Percentiles rank a stretch among this genome's conserved stretches.
These are phyloP conservation scores for Nakaseomyces delphensis DNA, from an alignment of 1,139 yeast species.

Conservation along the genomic window DNA sequence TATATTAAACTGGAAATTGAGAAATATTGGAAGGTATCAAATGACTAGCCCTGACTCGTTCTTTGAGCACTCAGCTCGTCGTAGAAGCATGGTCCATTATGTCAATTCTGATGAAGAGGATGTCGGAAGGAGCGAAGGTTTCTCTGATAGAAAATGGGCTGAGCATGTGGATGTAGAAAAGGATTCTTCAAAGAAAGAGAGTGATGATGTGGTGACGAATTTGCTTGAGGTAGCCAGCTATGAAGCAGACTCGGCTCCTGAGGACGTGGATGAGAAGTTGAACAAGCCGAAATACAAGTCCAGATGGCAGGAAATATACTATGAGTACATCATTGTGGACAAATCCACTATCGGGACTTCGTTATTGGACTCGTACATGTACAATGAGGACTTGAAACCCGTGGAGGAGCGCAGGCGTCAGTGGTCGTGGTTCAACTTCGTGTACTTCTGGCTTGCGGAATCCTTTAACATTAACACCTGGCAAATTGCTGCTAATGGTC, in stretches of 20 bases:
- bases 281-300: constrained; percentile 14
- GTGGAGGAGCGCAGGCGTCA: constrained; percentile 53
- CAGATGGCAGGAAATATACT: constrained; percentile 20
- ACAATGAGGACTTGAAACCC: constrained; percentile 68
- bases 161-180: not conserved
- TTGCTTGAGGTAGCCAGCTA: constrained; percentile 1
- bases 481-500: constrained; percentile 85
- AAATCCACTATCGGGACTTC: constrained; percentile 20
- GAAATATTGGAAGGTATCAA: too few relatives aligned
- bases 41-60: not conserved
- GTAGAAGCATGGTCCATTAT: constrained; percentile 2
- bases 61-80: constrained; percentile 2
- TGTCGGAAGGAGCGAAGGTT: not conserved
- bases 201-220: constrained; percentile 2
- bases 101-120: constrained; percentile 4
- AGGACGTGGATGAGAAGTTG: constrained; percentile 4
- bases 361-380: constrained; percentile 46
- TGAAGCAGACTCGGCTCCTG: constrained; percentile 2
- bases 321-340: constrained; percentile 24
- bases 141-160: not conserved
- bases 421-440: constrained; percentile 77
- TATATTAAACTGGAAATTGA: too few relatives aligned
- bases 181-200: not conserved
- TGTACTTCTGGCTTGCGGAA: constrained; percentile 79
- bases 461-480: constrained; percentile 82